These are phyloP conservation scores for Takashimella koratensis DNA, from an alignment of 1,284 basidiomycete genomes.

Conservation along the genomic window DNA sequence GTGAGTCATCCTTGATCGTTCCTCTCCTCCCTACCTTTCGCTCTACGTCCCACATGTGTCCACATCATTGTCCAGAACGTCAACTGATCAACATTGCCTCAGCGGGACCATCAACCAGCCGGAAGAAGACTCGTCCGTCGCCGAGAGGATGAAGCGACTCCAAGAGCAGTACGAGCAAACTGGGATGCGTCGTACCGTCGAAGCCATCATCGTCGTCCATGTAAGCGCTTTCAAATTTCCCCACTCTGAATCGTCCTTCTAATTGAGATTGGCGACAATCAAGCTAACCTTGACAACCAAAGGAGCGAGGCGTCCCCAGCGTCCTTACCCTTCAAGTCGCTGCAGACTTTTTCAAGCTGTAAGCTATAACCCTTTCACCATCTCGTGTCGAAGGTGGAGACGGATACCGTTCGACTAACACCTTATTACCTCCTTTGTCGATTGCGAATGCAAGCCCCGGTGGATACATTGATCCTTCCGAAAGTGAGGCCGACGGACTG, in stretches of 20 bases:
- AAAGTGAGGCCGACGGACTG: slow-evolving; percentile 85
- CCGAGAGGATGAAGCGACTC: slow-evolving; percentile 77
- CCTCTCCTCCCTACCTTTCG: neutral
- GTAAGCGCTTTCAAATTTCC: slow-evolving; percentile 41
- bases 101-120: slow-evolving; percentile 61
- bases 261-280: neutral
- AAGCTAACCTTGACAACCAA: neutral
- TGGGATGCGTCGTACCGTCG: slow-evolving; percentile 89
- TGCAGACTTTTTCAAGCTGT: slow-evolving; percentile 98
- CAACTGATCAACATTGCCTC: too few relatives aligned
- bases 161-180: slow-evolving; percentile 97
- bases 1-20: slow-evolving; percentile 1
- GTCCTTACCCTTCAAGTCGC: slow-evolving; percentile 97
- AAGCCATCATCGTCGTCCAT: slow-evolving; percentile 94
- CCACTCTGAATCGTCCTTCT: neutral
- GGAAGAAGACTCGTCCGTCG: slow-evolving; percentile 93
- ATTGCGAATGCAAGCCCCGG: too few relatives aligned
- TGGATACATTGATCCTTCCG: slow-evolving; percentile 95
- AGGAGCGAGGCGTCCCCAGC: slow-evolving; percentile 86
- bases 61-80: too few relatives aligned
- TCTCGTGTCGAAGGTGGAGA: neutral
- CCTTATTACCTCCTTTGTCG: too few relatives aligned
- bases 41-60: neutral
- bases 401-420: neutral
- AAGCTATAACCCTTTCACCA: slow-evolving; percentile 41